phyloP scores from a whole-genome alignment of 1,139 yeast species.

The Candida albicans region DNA sequence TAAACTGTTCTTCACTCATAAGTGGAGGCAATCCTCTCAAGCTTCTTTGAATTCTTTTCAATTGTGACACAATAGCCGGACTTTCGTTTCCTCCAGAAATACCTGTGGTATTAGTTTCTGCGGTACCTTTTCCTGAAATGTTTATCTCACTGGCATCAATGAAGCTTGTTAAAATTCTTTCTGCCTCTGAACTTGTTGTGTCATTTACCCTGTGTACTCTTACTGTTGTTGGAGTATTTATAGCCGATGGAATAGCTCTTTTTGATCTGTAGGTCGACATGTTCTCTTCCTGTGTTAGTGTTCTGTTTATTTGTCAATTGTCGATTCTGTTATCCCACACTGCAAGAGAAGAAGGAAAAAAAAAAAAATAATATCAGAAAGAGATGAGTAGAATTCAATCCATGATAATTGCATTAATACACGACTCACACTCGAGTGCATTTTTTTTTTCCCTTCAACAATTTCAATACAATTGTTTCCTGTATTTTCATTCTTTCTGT shows the following conservation, averaged over 20 bases:
- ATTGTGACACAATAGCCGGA: slow-evolving; percentile 53
- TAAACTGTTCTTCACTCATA: slow-evolving; percentile 25
- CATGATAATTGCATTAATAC: too few relatives aligned
- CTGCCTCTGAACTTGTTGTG: slow-evolving; percentile 43
- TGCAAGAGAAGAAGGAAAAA: not conserved
- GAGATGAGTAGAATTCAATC: too few relatives aligned
- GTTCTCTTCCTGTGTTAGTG: not conserved
- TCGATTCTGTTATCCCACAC: too few relatives aligned
- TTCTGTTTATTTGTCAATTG: too few relatives aligned
- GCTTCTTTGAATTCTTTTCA: slow-evolving; percentile 67
- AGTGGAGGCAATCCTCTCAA: slow-evolving; percentile 71
- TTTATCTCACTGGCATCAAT: slow-evolving; percentile 38
- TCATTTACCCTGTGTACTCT: slow-evolving; percentile 30
- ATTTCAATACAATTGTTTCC: not conserved
- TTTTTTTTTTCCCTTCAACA: not conserved
- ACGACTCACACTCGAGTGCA: not conserved
- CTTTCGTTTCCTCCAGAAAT: slow-evolving; percentile 25
- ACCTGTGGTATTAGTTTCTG: slow-evolving; percentile 17
- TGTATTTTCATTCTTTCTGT: not conserved
- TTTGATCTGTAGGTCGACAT: slow-evolving; percentile 35
- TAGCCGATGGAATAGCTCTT: slow-evolving; percentile 44
- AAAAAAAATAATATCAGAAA: not conserved
- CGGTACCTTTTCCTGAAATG: slow-evolving; percentile 7
- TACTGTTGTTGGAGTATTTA: slow-evolving; percentile 52
- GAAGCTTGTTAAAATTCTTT: slow-evolving; percentile 46